Percentiles rank a stretch among this genome's conserved stretches.
Evolutionary conservation across 306 rosid genomes (phyloP).

Genomic region (Lotus japonicus): DNA sequence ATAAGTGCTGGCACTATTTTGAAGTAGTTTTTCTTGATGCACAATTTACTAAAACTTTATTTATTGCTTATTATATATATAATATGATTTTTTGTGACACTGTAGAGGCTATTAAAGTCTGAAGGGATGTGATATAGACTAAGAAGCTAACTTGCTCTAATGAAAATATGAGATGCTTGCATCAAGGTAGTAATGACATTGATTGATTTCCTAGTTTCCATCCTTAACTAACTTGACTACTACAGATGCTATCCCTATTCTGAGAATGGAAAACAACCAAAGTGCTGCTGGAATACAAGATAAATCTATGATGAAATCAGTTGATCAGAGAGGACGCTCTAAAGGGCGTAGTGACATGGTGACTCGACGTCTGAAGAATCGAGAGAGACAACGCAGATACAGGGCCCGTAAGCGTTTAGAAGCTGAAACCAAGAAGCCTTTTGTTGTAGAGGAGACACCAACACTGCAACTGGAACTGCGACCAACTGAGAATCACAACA

Average conservation of each 20-base stretch:
- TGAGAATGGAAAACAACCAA: conserved; percentile 57
- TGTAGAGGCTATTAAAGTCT: not conserved
- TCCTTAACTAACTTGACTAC: conserved; percentile 15
- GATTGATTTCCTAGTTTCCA: not conserved
- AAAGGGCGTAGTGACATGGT: conserved; percentile 46
- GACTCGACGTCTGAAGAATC: conserved; percentile 73
- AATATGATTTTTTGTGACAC: not conserved
- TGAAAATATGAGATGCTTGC: conserved; percentile 17
- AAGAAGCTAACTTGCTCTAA: not conserved
- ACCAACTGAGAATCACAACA: conserved; percentile 31
- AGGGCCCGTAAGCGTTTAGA: conserved; percentile 91
- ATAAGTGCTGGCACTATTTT: not conserved
- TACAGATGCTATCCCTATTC: conserved; percentile 43
- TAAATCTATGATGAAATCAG: conserved; percentile 41
- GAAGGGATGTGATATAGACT: not conserved
- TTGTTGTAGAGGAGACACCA: conserved; percentile 25
- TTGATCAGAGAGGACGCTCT: conserved; percentile 38
- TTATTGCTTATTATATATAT: not conserved
- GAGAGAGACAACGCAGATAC: conserved; percentile 87
- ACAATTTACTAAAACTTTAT: not conserved
- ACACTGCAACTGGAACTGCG: conserved; percentile 27
- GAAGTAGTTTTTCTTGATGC: not conserved
- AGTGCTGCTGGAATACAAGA: conserved; percentile 34
- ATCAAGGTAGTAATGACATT: not conserved
- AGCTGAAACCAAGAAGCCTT: conserved; percentile 44